Base-by-base conservation (phyloP, 768 basidiomycete genomes). In the Phaeotremella skinneri region DNA sequence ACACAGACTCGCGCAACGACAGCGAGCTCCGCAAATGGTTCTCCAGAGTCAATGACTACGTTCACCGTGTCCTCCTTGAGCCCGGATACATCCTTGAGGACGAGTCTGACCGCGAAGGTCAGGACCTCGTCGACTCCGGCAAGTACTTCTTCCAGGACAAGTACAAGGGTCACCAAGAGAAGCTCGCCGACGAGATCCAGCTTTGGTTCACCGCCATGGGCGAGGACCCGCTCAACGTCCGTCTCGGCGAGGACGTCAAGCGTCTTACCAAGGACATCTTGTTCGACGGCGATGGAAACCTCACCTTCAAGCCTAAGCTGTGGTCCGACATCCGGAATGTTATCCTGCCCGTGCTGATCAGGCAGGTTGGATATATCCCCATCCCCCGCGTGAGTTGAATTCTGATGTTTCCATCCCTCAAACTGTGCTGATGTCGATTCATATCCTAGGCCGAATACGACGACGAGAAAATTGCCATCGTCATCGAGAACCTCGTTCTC, bases 381-480 rank as follows among this genome's bases (percentile, higher is more conserved):
- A 27, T 45, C 20, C 43, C 43, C 43, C 43, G 70, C 58, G 30
- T 42, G 45, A 53, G 31, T 23, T n/a, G 25, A 56, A 21, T 27
- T 49, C 43, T 45, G 13, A 45, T 7, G 34, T 37, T 7, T 37
- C 9, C 34, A 7, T 7, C 9, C 34, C 17, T 37, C 9, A 37
- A 7, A 37, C 34, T 37, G 7, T 37, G 34, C 34, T 37, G 34
- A 37, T 37, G n/a, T 37, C 34, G 34, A 37, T 93, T 55, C 91
- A 91, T 5, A 93, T 98, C 64, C 94, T 87, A 91, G 32, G 85
- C 92, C 73, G 93, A 96, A 78, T 98, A 96, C 79, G 87, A 88
- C 32, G 91, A 94, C 77, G 87, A 90, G 52, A 72, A 81, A 4
- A 79, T 93, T 60, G 93, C 96, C 67, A 82, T 96, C 43, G 89